Evolutionary conservation across 345 rosid genomes (phyloP).

Genomic region (Eucalyptus shirleyi): DNA sequence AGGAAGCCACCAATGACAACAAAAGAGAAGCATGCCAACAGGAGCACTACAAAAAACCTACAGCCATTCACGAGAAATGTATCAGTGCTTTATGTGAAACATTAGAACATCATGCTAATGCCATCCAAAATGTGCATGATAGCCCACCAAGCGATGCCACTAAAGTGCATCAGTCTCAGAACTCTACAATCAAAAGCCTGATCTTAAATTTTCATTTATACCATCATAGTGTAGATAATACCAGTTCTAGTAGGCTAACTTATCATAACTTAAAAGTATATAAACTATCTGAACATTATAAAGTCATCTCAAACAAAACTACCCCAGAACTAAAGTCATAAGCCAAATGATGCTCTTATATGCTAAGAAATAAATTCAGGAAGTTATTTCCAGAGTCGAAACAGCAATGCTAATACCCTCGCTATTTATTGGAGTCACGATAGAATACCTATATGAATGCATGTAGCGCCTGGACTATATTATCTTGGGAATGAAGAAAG

Average conservation of each 20-base stretch:
- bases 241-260: not conserved
- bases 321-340: not conserved
- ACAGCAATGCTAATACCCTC: not conserved
- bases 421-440: not conserved
- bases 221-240: not conserved
- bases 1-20: conserved; percentile 76
- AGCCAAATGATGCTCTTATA: not conserved
- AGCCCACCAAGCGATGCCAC: not conserved
- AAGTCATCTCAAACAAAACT: not conserved
- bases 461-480: not conserved
- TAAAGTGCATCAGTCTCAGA: not conserved
- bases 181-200: not conserved
- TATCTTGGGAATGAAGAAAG: not conserved
- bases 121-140: not conserved
- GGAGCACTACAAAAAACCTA: conserved; percentile 81
- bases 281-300: not conserved
- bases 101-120: not conserved
- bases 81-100: not conserved
- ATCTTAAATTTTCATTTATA: not conserved
- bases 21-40: conserved; percentile 73
- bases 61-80: not conserved
- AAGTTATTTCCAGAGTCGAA: not conserved
- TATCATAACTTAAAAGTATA: not conserved
- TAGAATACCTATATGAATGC: not conserved
- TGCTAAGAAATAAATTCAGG: not conserved